Base-by-base conservation (phyloP, 1,284 basidiomycete genomes). In the Cutaneotrichosporon sp. region DNA sequence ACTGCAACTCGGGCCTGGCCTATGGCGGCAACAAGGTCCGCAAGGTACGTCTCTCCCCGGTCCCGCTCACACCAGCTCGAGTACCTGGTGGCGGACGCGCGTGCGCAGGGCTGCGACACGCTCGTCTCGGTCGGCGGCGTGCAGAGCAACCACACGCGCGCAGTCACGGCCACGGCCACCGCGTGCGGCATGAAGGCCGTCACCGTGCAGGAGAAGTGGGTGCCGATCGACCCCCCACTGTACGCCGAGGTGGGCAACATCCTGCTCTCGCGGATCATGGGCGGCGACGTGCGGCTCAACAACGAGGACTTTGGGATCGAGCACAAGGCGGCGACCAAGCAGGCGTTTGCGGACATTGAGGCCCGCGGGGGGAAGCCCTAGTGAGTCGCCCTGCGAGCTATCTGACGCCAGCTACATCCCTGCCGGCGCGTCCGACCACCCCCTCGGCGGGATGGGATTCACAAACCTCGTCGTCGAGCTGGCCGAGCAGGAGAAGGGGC, bases 1-100 rank as follows among this genome's bases (percentile, higher is more conserved):
- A 75, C 57, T 71, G 69, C 59, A 75, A 75, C 61, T 72, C 70
- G 4, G 69, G 69, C 18, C 60, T 75, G 3, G 73, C 73, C 14
- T 73, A 68, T 56, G 73, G 73, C 24, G 73, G 73, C n/a, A 75
- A 75, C 65, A 75, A 75, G 58, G 72, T 73, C 51, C 64, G 72
- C 43, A 74, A 74, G 68, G 69, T 64, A 56, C 36, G 63, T 27
- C 14, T 27, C 10, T 16, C 56, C 22, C 13, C 51, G n/a, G n/a
- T n/a, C n/a, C 4, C 31, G 1, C 46, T 53, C n/a, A 56, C 50
- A 22, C 6, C 42, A 69, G 69, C 73, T 74, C 54, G 73, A 73
- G 54, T 74, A 71, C 62, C 68, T 73, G 25, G 72, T 71, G 7
- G 70, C 71, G 9, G 73, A 72, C 29, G 72, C 73, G 20, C 59